Evolutionary conservation across 2,329 filamentous ascomycete genomes (phyloP), one percentile per base, ranked within the genome.

Genomic region (Microcera coccophila): DNA sequence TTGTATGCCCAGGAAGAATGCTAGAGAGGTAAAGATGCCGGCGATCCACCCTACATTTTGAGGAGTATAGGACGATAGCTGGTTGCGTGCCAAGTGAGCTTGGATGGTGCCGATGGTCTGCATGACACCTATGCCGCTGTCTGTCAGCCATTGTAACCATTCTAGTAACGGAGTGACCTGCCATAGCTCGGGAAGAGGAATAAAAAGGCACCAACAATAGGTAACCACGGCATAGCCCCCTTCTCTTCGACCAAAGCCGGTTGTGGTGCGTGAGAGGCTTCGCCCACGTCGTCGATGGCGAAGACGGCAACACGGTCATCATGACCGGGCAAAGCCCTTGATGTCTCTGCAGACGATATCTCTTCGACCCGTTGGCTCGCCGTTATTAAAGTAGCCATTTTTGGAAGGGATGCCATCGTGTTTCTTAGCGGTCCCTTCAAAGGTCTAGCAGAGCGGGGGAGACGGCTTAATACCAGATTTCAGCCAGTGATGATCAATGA

Each of bases 11-110:
- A 73, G 59, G 12, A 71, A 63, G 0, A 75, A 54, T 0, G 66
- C 62, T 1, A 75, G 50, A 34, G 72, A 74, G 4, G 68, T 64
- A 22, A 73, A 68, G 3, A 74, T 48, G 1, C 71, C 69, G 1
- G 68, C 66, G 39, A 75, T 75, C 73, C 72, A 76, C 16, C 72
- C 73, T 1, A 76, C 63, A 31, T 75, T 65, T 3, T 68, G 57
- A 3, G 68, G 58, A 3, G 63, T 64, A 45, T 72, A 73, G 5
- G 53, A 45, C 0, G 61, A 54, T 1, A 76, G 61, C 49, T 76
- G 72, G 41, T 76, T 61, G 3, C 57, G 59, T 24, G 63, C 64
- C 18, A 74, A 63, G 37, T 75, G 72, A 32, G 72, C 62, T 47
- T 75, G 73, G 1, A 76, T 54, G 1, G 71, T 67, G 16, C 73